Evolutionary conservation across 1,139 yeast species (phyloP), one percentile per base, ranked within the genome.

Genomic region (Kazachstania sp.): DNA sequence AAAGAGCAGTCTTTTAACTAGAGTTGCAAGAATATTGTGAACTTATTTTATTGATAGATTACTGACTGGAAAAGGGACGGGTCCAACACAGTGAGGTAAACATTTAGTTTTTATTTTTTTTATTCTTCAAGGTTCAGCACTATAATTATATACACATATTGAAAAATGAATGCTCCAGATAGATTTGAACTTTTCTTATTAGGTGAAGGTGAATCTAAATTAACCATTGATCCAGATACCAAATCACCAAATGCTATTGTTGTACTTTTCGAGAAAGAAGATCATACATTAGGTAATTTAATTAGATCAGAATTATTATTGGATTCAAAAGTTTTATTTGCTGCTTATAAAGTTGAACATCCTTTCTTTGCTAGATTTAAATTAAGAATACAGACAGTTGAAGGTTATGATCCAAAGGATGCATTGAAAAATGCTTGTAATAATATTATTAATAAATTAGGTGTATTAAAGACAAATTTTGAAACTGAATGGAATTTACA

Each of bases 301-400:
- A 75, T 92, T 50, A 78, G 96, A 64, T 81, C 92, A 34, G 96
- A 90, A 65, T 77, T 92, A 45, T 74, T 87, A 53, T 82, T 83
- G 62, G 97, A 92, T 66, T 81, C 83, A 43, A 79, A 84, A 55
- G 99, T 92, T 18, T 66, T 92, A 41, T 92, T 90, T 67, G 97
- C 96, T 39, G 98, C 97, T 41, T 92, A 92, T 73, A 92, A 92
- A 67, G 90, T 92, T 38, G 97, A 90, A 67, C 99, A 92, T 70
- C 99, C 99, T 8, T 74, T 92, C 56, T 92, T 94, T 69, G 97
- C 98, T 41, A 86, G 86, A 65, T 92, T 92, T 61, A 80, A 90
- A 45, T 78, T 94, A 78, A 79, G 98, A 68, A 78, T 92, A 42
- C 99, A 92, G 67, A 92, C 97, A 0, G 95, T 86, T 58, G 97